phyloP scores from a whole-genome alignment of 805 yeast species.

The Wickerhamomyces xylosicus region DNA sequence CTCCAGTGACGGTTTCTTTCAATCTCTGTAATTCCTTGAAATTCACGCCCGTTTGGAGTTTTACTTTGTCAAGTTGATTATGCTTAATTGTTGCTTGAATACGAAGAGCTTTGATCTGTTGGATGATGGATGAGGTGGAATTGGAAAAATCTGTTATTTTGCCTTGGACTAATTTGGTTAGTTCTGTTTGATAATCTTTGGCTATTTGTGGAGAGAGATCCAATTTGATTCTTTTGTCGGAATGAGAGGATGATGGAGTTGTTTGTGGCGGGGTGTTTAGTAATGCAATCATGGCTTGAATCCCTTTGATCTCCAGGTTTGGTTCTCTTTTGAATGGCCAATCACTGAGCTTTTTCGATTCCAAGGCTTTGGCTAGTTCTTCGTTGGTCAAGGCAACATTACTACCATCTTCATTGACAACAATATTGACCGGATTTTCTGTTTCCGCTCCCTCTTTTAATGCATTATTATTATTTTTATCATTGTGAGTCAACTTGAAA shows the following conservation, averaged over 20 bases:
- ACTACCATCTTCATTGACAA: not conserved
- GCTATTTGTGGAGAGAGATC: constrained; percentile 9
- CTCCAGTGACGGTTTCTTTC: constrained; percentile 11
- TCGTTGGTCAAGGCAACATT: constrained; percentile 6
- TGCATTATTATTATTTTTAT: no score
- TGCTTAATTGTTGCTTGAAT: constrained; percentile 30
- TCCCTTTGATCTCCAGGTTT: not conserved
- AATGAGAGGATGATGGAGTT: not conserved
- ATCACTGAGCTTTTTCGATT: constrained; percentile 3
- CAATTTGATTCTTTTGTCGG: constrained; percentile 7
- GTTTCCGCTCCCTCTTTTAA: not conserved
- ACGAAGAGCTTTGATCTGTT: not conserved
- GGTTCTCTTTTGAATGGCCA: constrained; percentile 1
- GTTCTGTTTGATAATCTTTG: constrained; percentile 24
- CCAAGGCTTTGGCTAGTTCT: constrained; percentile 12
- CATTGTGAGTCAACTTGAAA: not conserved
- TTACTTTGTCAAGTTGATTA: constrained; percentile 26
- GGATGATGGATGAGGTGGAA: not conserved
- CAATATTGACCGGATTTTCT: not conserved
- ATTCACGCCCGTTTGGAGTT: constrained; percentile 28
- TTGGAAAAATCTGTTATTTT: constrained; percentile 21
- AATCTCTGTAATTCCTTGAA: constrained; percentile 23
- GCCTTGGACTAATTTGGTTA: constrained; percentile 28
- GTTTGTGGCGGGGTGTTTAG: not conserved
- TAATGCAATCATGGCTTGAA: not conserved